These are phyloP conservation scores for Allodekkera sacchari DNA, from an alignment of 805 yeast genomes.

Conservation along the genomic window DNA sequence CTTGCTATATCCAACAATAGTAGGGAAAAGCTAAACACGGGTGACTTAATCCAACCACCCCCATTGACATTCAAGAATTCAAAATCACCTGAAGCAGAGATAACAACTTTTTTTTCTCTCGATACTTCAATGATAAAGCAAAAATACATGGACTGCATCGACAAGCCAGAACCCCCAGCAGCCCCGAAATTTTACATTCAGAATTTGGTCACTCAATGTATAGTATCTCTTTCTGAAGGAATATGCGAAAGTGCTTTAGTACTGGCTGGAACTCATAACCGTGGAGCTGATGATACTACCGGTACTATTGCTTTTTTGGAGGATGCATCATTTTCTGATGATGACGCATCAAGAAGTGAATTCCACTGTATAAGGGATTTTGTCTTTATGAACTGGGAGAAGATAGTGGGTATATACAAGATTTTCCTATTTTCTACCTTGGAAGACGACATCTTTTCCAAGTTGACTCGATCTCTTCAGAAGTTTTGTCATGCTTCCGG, in stretches of 20 bases:
- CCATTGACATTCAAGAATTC: slow-evolving; percentile 3
- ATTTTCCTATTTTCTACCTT: slow-evolving; percentile 55
- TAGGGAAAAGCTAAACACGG: slow-evolving; percentile 25
- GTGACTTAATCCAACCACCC: slow-evolving; percentile 26
- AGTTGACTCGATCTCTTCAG: slow-evolving; percentile 65
- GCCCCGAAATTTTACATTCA: slow-evolving; percentile 55
- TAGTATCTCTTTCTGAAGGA: slow-evolving; percentile 58
- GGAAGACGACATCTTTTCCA: slow-evolving; percentile 64
- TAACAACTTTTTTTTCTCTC: slow-evolving; percentile 28
- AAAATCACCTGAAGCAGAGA: slow-evolving; percentile 7
- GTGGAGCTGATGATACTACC: slow-evolving; percentile 3
- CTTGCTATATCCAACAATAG: slow-evolving; percentile 28
- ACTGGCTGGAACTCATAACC: slow-evolving; percentile 20
- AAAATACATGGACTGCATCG: slow-evolving; percentile 65
- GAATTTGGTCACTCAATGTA: slow-evolving; percentile 45
- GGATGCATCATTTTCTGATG: slow-evolving; percentile 10
- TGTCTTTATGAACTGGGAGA: slow-evolving; percentile 28
- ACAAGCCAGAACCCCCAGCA: slow-evolving; percentile 70
- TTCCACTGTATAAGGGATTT: slow-evolving; percentile 17
- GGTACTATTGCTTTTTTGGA: slow-evolving; percentile 15
- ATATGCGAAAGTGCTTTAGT: slow-evolving; percentile 45
- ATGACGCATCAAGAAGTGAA: slow-evolving; percentile 6
- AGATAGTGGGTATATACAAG: slow-evolving; percentile 36
- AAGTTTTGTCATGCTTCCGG: slow-evolving; percentile 80
- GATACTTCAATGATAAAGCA: slow-evolving; percentile 40